These are phyloP conservation scores for Cunninghamia lanceolata DNA, from an alignment of 75 land plant species.

Conservation along the genomic window DNA sequence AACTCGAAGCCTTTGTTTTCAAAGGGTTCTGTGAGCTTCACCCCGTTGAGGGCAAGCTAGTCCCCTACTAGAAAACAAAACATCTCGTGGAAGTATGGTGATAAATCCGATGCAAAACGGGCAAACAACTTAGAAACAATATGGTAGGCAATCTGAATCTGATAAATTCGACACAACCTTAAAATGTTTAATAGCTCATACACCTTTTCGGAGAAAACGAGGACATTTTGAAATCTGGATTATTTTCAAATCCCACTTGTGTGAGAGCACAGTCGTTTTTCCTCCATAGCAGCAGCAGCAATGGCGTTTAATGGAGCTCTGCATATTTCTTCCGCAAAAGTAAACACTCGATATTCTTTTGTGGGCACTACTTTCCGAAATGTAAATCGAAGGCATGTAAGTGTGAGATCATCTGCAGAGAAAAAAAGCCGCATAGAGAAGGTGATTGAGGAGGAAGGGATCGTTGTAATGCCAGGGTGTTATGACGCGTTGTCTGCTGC, in stretches of 20 bases:
- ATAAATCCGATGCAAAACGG: neutral
- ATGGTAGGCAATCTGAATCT: neutral
- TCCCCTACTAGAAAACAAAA: no score
- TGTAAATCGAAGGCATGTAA: neutral
- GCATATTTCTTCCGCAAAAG: neutral
- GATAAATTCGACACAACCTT: neutral
- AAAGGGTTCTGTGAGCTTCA: no score
- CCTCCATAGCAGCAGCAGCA: neutral
- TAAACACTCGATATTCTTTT: neutral
- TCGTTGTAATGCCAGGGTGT: slow-evolving; percentile 34
- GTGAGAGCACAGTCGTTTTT: neutral
- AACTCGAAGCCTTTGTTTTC: no score
- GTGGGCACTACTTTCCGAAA: neutral
- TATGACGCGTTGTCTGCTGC: slow-evolving; percentile 41
- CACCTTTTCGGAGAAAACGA: neutral
- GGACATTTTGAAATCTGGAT: neutral
- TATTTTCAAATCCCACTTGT: neutral
- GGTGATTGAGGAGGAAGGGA: slow-evolving; percentile 23
- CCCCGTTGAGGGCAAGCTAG: no score
- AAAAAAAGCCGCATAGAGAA: neutral
- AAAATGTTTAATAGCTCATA: neutral
- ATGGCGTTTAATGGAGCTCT: neutral
- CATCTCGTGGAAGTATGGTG: neutral
- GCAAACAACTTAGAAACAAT: no score
- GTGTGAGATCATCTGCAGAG: neutral